Evolutionary conservation across 2,329 filamentous ascomycete species (phyloP).

Genomic region (Venturia pyrina): DNA sequence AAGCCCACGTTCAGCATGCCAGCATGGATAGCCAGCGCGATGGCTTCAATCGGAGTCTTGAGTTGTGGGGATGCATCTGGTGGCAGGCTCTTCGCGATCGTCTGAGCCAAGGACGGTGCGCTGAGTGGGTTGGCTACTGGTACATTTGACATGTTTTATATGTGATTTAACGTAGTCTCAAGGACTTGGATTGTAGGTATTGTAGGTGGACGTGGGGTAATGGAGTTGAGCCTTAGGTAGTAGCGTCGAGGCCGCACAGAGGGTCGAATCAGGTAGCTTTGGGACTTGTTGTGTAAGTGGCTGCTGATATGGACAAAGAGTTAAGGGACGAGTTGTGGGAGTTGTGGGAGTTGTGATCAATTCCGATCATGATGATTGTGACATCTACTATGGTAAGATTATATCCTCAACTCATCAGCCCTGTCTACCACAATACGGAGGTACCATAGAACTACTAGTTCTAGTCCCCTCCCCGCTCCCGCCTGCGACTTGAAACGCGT

Average conservation of each 20-base stretch:
- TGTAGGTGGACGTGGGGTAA: neutral
- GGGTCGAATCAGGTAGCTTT: neutral
- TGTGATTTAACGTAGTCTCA: neutral
- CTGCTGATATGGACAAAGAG: too few relatives aligned
- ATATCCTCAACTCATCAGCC: neutral
- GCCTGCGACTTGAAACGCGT: neutral
- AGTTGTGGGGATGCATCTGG: constrained; percentile 33
- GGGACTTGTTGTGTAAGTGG: neutral
- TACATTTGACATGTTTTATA: neutral
- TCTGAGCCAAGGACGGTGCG: constrained; percentile 23
- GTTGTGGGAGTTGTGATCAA: too few relatives aligned
- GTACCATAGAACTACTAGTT: too few relatives aligned
- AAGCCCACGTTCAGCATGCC: constrained; percentile 75
- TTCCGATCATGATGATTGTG: neutral
- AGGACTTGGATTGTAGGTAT: neutral
- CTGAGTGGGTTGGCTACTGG: neutral
- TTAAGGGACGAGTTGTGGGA: too few relatives aligned
- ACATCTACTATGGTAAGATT: too few relatives aligned
- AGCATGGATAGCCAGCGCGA: constrained; percentile 76
- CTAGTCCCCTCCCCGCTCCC: too few relatives aligned
- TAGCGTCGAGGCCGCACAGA: neutral
- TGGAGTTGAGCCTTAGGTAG: neutral
- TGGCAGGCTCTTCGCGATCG: constrained; percentile 36
- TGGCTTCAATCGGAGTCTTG: constrained; percentile 66
- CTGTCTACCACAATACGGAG: too few relatives aligned